A percentile compares a stretch with the other conserved stretches of the same genome.
These are phyloP conservation scores for Eudorina sp. DNA, from an alignment of 139 green algal species.

Conservation along the genomic window DNA sequence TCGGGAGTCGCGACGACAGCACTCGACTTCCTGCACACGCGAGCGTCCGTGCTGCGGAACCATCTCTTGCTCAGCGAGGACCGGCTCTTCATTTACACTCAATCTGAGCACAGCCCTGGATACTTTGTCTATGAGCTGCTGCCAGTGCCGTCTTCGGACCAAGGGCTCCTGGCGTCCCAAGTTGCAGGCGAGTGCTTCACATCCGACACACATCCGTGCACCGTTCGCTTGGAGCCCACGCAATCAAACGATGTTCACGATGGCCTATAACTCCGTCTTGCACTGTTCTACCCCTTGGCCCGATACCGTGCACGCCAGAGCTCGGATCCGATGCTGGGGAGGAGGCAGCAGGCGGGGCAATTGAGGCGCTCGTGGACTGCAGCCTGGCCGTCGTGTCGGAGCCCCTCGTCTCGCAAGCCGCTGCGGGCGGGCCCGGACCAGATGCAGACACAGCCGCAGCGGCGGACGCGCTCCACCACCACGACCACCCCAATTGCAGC, in stretches of 20 bases:
- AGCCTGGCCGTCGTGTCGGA: constrained; percentile 31
- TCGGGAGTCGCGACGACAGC: neutral
- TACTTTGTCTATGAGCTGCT: constrained; percentile 20
- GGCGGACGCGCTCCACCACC: neutral
- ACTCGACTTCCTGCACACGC: constrained; percentile 58
- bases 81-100: constrained; percentile 47
- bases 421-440: neutral
- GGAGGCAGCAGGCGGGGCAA: neutral
- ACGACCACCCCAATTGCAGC: neutral
- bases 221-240: neutral
- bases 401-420: too few species aligned
- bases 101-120: neutral
- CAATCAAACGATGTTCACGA: neutral
- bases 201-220: neutral
- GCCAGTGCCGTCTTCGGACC: neutral
- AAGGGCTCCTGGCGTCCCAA: constrained; percentile 12
- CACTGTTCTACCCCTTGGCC: neutral
- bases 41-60: constrained; percentile 57
- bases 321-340: neutral
- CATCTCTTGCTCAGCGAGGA: constrained; percentile 54
- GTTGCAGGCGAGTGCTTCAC: constrained; percentile 36
- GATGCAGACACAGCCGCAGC: neutral
- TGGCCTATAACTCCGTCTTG: neutral
- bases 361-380: constrained; percentile 45
- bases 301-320: neutral